Conservation (phyloP, 2,329 filamentous ascomycete genomes). For the Pyrenophora teres region DNA sequence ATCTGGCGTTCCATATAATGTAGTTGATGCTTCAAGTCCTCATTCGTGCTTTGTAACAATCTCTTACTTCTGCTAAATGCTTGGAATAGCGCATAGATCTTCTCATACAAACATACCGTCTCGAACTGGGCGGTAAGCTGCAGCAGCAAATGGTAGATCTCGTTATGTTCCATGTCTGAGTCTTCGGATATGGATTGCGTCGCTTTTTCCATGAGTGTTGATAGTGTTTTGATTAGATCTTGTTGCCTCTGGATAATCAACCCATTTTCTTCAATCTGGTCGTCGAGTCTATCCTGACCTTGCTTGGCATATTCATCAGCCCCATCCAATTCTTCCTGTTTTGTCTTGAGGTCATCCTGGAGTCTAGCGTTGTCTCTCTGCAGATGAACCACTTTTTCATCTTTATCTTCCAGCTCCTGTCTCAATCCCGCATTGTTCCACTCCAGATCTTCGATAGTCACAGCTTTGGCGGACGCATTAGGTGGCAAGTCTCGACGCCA, state of each 20-base stretch:
- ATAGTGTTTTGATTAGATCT: background rate
- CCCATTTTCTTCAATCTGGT: background rate
- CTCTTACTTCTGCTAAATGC: background rate
- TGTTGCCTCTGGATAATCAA: background rate
- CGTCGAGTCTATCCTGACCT: background rate
- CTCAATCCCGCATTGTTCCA: background rate
- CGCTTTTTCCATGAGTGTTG: background rate
- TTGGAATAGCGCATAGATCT: background rate
- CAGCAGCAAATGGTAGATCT: background rate
- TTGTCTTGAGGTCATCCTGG: background rate
- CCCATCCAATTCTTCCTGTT: background rate
- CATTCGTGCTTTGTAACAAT: background rate
- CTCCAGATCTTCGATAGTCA: too few relatives aligned
- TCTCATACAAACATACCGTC: background rate
- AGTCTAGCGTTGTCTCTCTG: background rate
- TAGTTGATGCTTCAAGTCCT: background rate
- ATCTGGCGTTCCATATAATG: background rate
- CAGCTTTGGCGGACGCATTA: too few relatives aligned
- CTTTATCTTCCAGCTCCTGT: background rate
- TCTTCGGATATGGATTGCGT: background rate
- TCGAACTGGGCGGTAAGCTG: background rate
- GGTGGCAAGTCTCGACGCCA: background rate
- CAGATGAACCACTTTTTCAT: background rate
- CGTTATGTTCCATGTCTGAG: background rate
- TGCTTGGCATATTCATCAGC: background rate